Conservation (phyloP, 768 basidiomycete genomes). For the Agaricus blazei region DNA sequence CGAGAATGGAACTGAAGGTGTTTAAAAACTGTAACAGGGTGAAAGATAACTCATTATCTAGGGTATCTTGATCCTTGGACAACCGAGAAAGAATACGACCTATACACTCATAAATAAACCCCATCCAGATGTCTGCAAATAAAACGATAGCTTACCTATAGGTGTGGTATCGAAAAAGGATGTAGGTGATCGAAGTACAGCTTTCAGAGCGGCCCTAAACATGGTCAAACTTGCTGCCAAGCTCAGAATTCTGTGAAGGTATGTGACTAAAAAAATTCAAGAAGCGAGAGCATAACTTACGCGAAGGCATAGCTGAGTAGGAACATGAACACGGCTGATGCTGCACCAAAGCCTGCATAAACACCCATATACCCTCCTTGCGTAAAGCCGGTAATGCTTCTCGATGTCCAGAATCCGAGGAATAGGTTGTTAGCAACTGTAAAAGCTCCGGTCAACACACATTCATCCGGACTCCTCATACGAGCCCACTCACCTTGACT, state of each 20-base stretch:
- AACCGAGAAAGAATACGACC: conserved; percentile 54
- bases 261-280: neutral
- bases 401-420: conserved; percentile 68
- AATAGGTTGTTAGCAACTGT: conserved; percentile 61
- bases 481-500: conserved; percentile 32
- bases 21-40: conserved; percentile 41
- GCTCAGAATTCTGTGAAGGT: conserved; percentile 25
- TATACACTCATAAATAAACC: conserved; percentile 16
- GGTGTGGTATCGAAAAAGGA: conserved; percentile 76
- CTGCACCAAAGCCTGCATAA: conserved; percentile 43
- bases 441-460: neutral
- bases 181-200: conserved; percentile 55
- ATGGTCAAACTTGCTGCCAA: conserved; percentile 41
- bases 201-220: conserved; percentile 49
- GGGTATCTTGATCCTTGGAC: conserved; percentile 57
- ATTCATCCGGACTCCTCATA: neutral
- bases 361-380: conserved; percentile 68
- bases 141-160: conserved; percentile 35
- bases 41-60: conserved; percentile 46
- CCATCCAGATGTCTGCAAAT: neutral
- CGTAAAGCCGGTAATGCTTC: conserved; percentile 46
- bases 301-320: conserved; percentile 42
- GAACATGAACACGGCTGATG: conserved; percentile 48
- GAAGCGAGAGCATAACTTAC: conserved; percentile 21
- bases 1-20: conserved; percentile 41